Conservation (phyloP, 495 filamentous ascomycete genomes). For the Acidomyces sp. region DNA sequence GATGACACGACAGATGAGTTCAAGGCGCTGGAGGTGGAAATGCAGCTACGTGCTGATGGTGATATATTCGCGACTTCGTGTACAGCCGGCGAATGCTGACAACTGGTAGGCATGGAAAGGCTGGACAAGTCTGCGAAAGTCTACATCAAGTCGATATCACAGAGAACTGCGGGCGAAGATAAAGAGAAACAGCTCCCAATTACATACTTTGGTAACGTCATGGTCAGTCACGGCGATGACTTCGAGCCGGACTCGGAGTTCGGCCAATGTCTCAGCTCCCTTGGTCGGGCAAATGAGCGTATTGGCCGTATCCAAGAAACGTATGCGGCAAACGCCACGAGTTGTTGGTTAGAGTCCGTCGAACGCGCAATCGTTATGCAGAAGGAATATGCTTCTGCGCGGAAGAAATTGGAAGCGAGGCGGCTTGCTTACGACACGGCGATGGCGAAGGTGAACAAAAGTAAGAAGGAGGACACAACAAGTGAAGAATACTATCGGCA, state of each 20-base stretch:
- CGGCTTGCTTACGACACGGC: slow-evolving; percentile 87
- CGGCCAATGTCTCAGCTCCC: slow-evolving; percentile 57
- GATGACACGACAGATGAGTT: slow-evolving; percentile 85
- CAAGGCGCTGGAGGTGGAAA: slow-evolving; percentile 83
- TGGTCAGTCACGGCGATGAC: slow-evolving; percentile 87
- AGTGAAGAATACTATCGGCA: slow-evolving; percentile 85
- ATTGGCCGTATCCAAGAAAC: slow-evolving; percentile 76
- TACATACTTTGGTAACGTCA: slow-evolving; percentile 68
- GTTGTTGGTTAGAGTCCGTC: slow-evolving; percentile 81
- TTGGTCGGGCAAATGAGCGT: slow-evolving; percentile 60
- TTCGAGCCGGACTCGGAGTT: slow-evolving; percentile 88
- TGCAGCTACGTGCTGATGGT: slow-evolving; percentile 87
- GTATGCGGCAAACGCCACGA: slow-evolving; percentile 68
- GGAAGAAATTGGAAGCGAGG: slow-evolving; percentile 89
- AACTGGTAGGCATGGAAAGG: slow-evolving; percentile 64
- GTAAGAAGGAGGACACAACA: slow-evolving; percentile 83
- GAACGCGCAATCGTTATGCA: slow-evolving; percentile 85
- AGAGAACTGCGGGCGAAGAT: slow-evolving; percentile 70
- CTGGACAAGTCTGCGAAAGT: slow-evolving; percentile 77
- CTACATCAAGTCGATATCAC: slow-evolving; percentile 85
- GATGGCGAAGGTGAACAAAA: slow-evolving; percentile 82
- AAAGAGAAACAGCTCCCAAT: slow-evolving; percentile 75
- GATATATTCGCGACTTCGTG: slow-evolving; percentile 19
- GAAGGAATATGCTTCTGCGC: slow-evolving; percentile 92
- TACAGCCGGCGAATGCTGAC: not conserved